These are phyloP conservation scores for Pilatotrama ljubarskyi DNA, from an alignment of 768 basidiomycete species.

Conservation along the genomic window DNA sequence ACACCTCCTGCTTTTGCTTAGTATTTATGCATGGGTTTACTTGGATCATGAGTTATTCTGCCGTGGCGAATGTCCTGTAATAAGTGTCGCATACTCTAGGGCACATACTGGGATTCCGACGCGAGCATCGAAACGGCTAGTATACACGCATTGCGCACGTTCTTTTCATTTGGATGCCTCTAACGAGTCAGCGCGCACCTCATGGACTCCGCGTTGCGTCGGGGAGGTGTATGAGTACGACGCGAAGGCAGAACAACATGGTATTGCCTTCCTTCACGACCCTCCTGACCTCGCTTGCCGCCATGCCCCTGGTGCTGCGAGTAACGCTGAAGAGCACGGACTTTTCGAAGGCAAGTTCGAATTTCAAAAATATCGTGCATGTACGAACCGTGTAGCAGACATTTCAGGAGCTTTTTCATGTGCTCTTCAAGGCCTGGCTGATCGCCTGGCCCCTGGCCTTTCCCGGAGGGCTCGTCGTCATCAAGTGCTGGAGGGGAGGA, in stretches of 20 bases:
- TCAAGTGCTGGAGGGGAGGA: constrained; percentile 3
- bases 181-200: neutral
- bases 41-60: neutral
- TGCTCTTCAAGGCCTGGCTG: constrained; percentile 4
- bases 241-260: neutral
- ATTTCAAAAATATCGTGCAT: neutral
- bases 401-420: neutral
- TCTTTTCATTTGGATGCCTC: neutral
- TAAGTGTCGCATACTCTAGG: no score
- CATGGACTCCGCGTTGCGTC: neutral
- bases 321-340: neutral
- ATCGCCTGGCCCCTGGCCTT: constrained; percentile 16
- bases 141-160: neutral
- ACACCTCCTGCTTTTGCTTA: constrained; percentile 11
- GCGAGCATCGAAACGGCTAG: neutral
- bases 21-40: constrained; percentile 13
- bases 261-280: neutral
- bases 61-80: no score
- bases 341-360: neutral
- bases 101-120: no score
- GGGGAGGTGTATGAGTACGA: neutral
- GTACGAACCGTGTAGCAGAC: neutral
- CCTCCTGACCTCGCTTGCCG: neutral
- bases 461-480: neutral
- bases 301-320: neutral